These are phyloP conservation scores for Diplodia corticola DNA, from an alignment of 2,329 filamentous ascomycete genomes.

Conservation along the genomic window DNA sequence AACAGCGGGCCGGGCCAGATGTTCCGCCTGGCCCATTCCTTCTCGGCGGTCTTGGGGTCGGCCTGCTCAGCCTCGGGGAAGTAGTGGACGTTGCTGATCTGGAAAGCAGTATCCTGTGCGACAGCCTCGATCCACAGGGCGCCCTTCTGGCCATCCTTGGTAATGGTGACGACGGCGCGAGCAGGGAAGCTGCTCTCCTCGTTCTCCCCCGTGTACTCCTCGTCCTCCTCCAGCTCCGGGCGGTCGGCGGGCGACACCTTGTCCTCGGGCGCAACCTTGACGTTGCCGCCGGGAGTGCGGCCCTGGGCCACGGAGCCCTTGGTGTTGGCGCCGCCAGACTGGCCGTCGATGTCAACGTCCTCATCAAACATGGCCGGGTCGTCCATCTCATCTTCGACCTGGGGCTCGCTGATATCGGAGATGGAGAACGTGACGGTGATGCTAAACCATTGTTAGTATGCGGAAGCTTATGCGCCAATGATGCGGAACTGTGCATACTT, in stretches of 20 bases:
- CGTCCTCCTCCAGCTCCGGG: slow-evolving; percentile 59
- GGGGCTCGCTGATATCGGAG: slow-evolving; percentile 67
- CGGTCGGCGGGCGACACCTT: slow-evolving; percentile 58
- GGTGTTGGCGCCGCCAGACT: slow-evolving; percentile 58
- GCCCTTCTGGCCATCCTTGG: slow-evolving; percentile 76
- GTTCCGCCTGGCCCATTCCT: slow-evolving; percentile 72
- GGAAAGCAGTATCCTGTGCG: slow-evolving; percentile 80
- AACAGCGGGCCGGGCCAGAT: slow-evolving; percentile 91
- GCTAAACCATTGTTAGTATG: slow-evolving; percentile 41
- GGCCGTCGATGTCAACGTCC: slow-evolving; percentile 48
- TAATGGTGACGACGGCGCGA: slow-evolving; percentile 80
- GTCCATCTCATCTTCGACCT: slow-evolving; percentile 55
- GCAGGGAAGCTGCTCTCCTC: slow-evolving; percentile 69
- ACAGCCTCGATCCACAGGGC: slow-evolving; percentile 84
- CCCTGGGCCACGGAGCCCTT: slow-evolving; percentile 59
- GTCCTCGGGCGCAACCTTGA: slow-evolving; percentile 59
- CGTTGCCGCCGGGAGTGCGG: slow-evolving; percentile 51
- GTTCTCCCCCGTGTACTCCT: slow-evolving; percentile 52
- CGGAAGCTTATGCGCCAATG: too few relatives aligned
- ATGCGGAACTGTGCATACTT: slow-evolving; percentile 61
- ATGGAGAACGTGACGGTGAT: slow-evolving; percentile 84
- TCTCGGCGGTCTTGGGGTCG: slow-evolving; percentile 72
- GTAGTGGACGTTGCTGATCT: slow-evolving; percentile 89
- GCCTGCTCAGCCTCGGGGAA: slow-evolving; percentile 77
- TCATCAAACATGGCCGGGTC: slow-evolving; percentile 59